Base-by-base conservation (phyloP, 768 basidiomycete genomes). In the Auriscalpium orientale region DNA sequence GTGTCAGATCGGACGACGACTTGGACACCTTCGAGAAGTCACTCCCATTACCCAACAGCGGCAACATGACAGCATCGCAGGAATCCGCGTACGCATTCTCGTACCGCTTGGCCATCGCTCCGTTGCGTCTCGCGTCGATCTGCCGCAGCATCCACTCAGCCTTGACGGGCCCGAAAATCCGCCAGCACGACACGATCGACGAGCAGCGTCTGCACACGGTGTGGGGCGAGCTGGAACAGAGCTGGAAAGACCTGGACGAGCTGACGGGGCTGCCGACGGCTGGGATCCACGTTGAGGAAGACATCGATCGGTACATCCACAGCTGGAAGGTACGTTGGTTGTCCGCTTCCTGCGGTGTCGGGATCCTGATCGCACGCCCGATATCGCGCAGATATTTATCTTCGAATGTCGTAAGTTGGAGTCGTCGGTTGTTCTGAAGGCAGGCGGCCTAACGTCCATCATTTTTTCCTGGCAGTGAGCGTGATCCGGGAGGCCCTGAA, bases 401-500 rank as follows among this genome's bases (percentile, higher is more conserved):
- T 95, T 95, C 62, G 91, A 95, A 70, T 91, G 89, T 68, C 79
- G 85, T 87, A 68, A 76, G 86, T 80, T 22, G 8, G 22, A 18
- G 6, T 16, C 46, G 43, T 44, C 16, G 16, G 4, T 4, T 9
- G 20, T 47, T 20, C 6, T 8, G 18, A 35, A 10, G 21, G 10
- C 46, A 9, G 16, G 15, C 20, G 51, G 20, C 44, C 35, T 56
- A 43, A 15, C 35, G 47, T 20, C 57, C 49, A 56, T 34, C 51
- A 52, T 38, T 64, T 38, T 11, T 38, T 20, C 13, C 46, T 54
- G 13, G 50, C 46, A 84, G 88, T 93, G 67, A 94, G 94, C 68
- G 80, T 91, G 61, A 87, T 95, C 62, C 84, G 90, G 33, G 91
- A 93, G 66, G 80, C 84, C 2, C 80, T 97, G 34, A 85, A 87